Percentiles rank a stretch among this genome's conserved stretches.
Conservation (phyloP, 306 rosid species). For the Lithocarpus polystachyus region DNA sequence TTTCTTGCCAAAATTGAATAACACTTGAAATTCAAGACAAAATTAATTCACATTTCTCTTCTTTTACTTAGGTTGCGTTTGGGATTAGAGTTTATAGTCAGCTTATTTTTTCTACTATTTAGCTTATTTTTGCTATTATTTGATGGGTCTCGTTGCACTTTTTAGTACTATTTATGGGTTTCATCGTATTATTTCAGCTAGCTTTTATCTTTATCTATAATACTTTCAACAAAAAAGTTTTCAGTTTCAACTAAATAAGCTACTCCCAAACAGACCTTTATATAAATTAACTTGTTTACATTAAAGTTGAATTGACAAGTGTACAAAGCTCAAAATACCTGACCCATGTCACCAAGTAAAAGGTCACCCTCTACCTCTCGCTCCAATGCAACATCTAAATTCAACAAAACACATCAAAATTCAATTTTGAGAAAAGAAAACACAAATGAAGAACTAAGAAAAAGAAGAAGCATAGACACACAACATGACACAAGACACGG, state of each 20-base stretch:
- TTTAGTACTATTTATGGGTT: too few relatives aligned
- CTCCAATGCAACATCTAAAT: conserved; percentile 71
- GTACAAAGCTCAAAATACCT: conserved; percentile 41
- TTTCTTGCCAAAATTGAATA: not conserved
- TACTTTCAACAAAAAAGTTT: too few relatives aligned
- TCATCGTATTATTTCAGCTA: rapidly evolving
- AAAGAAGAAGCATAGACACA: too few relatives aligned
- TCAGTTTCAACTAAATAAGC: too few relatives aligned
- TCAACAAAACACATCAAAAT: not conserved
- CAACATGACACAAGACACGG: not conserved
- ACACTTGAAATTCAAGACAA: not conserved
- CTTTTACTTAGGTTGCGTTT: too few relatives aligned
- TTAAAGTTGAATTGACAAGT: not conserved
- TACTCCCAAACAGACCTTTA: too few relatives aligned
- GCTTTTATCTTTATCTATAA: too few relatives aligned
- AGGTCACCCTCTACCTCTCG: conserved; percentile 94
- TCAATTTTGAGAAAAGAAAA: not conserved
- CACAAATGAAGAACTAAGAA: too few relatives aligned
- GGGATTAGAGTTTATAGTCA: too few relatives aligned
- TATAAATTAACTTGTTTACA: not conserved
- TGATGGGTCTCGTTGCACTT: too few relatives aligned
- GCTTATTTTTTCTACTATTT: too few relatives aligned
- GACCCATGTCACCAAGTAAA: conserved; percentile 92
- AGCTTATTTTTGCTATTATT: too few relatives aligned
- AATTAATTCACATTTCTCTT: not conserved